These are phyloP conservation scores for Exophiala aquamarina DNA, from an alignment of 2,329 filamentous ascomycete genomes.

Conservation along the genomic window DNA sequence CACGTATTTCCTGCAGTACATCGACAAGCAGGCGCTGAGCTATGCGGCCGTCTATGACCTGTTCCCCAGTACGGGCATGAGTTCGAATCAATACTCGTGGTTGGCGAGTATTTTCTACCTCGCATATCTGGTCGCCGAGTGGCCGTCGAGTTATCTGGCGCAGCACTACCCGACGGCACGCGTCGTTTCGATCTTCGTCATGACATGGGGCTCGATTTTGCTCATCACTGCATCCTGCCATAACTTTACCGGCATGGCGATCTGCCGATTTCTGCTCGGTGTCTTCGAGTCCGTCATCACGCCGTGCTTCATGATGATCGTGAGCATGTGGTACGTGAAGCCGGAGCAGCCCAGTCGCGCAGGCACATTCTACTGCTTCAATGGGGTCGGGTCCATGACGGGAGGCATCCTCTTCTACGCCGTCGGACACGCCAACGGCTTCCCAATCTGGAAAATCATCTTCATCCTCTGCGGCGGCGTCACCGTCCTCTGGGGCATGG, in stretches of 20 bases:
- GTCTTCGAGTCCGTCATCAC: slow-evolving; percentile 50
- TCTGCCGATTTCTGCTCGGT: slow-evolving; percentile 48
- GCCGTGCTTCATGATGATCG: slow-evolving; percentile 52
- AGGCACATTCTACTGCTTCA: slow-evolving; percentile 45
- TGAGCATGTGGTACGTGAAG: slow-evolving; percentile 50
- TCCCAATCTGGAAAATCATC: slow-evolving; percentile 44
- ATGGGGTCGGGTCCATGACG: slow-evolving; percentile 41
- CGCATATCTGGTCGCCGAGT: slow-evolving; percentile 45
- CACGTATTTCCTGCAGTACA: slow-evolving; percentile 52
- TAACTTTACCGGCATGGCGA: slow-evolving; percentile 44
- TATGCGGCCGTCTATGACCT: slow-evolving; percentile 59
- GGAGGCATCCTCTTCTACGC: slow-evolving; percentile 38
- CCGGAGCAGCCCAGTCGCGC: slow-evolving; percentile 49
- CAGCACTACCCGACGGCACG: slow-evolving; percentile 30
- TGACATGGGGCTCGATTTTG: slow-evolving; percentile 43
- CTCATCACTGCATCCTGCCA: slow-evolving; percentile 44
- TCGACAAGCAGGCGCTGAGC: slow-evolving; percentile 56
- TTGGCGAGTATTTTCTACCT: slow-evolving; percentile 57
- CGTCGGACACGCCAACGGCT: slow-evolving; percentile 42
- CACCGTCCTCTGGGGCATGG: slow-evolving; percentile 14
- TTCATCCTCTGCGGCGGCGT: slow-evolving; percentile 16
- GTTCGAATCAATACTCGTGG: slow-evolving; percentile 51
- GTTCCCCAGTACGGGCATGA: slow-evolving; percentile 50
- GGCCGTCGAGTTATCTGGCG: slow-evolving; percentile 38
- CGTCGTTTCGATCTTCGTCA: slow-evolving; percentile 7